Conservation (phyloP, 805 yeast genomes). For the Deakozyma indianensis region DNA sequence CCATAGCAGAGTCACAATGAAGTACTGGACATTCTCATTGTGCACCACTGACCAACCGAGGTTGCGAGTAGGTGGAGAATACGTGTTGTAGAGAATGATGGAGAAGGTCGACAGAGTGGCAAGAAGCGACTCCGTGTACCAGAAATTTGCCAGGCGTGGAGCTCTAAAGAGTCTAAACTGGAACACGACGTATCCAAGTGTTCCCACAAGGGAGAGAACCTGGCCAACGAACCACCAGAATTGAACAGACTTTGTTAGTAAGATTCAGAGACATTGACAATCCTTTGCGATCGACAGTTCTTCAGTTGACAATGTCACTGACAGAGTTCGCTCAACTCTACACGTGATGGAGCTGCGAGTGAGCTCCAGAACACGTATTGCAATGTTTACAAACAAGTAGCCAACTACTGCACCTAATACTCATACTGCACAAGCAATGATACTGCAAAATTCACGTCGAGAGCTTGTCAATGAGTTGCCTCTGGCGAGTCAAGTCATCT, state of each 20-base stretch:
- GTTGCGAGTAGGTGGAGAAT: slow-evolving; percentile 15
- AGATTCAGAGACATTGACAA: neutral
- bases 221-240: slow-evolving; percentile 16
- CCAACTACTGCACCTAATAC: no score
- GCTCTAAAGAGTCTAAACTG: slow-evolving; percentile 11
- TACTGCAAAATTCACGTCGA: no score
- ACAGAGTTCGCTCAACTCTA: no score
- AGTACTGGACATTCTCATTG: slow-evolving; percentile 66
- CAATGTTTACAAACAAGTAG: no score
- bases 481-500: no score
- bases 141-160: slow-evolving; percentile 23
- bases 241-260: slow-evolving; percentile 13
- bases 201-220: slow-evolving; percentile 8
- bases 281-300: no score
- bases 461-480: no score
- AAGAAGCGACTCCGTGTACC: slow-evolving; percentile 46
- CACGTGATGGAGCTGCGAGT: neutral
- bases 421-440: no score
- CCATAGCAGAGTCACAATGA: slow-evolving; percentile 41
- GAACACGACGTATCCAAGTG: slow-evolving; percentile 7
- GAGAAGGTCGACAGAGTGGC: slow-evolving; percentile 65
- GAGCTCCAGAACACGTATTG: neutral
- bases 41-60: slow-evolving; percentile 22
- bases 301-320: no score
- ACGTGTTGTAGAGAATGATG: slow-evolving; percentile 54